Conservation (phyloP, 2,329 filamentous ascomycete genomes). For the Orbilia blumenaviensis region DNA sequence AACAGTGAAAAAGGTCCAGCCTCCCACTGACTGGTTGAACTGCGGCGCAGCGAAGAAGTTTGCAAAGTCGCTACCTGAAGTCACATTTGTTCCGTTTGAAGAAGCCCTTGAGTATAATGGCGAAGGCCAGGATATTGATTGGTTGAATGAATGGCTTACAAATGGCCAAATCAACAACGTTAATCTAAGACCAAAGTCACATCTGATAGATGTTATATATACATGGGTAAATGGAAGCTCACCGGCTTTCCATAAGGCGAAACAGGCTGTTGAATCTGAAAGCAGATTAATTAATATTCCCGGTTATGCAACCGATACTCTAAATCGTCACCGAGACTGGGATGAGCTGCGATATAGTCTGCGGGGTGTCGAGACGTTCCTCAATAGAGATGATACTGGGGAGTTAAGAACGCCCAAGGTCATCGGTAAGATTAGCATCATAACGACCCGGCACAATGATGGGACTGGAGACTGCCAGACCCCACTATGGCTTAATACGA, state of each 20-base stretch:
- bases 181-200: not conserved
- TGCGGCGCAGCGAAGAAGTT: conserved; percentile 18
- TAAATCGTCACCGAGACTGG: conserved; percentile 41
- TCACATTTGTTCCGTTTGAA: conserved; percentile 32
- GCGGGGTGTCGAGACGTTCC: conserved; percentile 28
- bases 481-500: conserved; percentile 25
- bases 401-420: conserved; percentile 11
- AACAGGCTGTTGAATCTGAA: conserved; percentile 15
- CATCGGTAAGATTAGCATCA: conserved; percentile 31
- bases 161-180: not conserved
- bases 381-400: conserved; percentile 13
- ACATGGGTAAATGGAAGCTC: conserved; percentile 47
- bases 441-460: conserved; percentile 19
- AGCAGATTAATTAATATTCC: conserved; percentile 20
- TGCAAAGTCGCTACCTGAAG: conserved; percentile 16
- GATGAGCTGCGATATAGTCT: conserved; percentile 42
- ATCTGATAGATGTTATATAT: conserved; percentile 27
- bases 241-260: conserved; percentile 14
- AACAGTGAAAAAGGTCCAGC: conserved; percentile 7
- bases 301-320: conserved; percentile 14
- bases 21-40: conserved; percentile 30
- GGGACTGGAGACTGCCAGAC: not conserved
- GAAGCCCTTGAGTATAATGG: conserved; percentile 2
- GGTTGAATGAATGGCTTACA: conserved; percentile 30
- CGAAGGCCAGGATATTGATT: not conserved